phyloP scores from a whole-genome alignment of 208 protist species.

The Strigomonas galati region DNA sequence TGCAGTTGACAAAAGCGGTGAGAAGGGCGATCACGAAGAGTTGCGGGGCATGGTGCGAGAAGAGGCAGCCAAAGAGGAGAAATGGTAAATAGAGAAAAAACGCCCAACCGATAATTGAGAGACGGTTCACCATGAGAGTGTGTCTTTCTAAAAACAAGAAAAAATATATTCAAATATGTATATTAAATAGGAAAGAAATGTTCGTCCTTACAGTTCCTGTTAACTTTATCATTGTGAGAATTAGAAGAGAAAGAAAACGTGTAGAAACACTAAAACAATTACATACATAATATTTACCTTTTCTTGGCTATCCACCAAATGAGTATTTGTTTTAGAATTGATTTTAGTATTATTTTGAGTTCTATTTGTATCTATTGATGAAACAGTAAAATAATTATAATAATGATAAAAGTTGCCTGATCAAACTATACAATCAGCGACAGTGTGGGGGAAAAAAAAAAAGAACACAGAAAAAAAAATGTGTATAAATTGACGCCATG shows the following conservation, averaged over 20 bases:
- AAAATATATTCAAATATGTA: too few relatives aligned
- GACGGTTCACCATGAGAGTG: background rate
- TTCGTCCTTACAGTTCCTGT: too few relatives aligned
- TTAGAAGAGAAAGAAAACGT: too few relatives aligned
- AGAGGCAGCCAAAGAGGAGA: constrained; percentile 17
- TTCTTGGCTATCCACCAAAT: too few relatives aligned
- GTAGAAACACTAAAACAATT: too few relatives aligned
- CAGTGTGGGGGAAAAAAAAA: constrained; percentile 4
- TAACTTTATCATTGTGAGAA: too few relatives aligned
- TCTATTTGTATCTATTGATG: background rate
- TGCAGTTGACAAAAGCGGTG: constrained; percentile 13
- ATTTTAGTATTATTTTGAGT: constrained; percentile 6
- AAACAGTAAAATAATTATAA: background rate
- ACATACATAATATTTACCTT: too few relatives aligned
- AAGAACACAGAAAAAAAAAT: constrained; percentile 11
- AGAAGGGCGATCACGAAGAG: background rate
- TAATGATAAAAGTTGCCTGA: background rate
- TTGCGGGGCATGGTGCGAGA: background rate
- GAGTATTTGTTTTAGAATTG: too few relatives aligned
- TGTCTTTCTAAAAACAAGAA: too few relatives aligned
- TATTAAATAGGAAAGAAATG: too few relatives aligned
- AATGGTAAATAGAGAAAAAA: constrained; percentile 18
- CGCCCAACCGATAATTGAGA: background rate
- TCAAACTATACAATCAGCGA: background rate
- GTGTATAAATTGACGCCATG: background rate